Conservation (phyloP, 2,329 filamentous ascomycete species). For the Aureobasidium melanogenum region DNA sequence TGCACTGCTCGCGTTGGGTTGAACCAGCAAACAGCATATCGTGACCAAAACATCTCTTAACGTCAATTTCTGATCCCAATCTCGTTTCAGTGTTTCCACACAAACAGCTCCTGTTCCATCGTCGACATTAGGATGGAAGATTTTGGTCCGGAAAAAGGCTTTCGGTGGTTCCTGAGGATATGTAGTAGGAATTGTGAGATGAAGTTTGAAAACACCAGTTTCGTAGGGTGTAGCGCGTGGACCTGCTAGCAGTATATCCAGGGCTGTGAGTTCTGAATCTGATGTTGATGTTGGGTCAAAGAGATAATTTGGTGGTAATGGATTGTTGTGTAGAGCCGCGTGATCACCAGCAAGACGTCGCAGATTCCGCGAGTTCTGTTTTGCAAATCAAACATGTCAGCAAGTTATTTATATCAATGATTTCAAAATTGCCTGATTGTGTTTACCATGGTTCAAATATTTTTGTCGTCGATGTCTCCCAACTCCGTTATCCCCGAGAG, state of each 20-base stretch:
- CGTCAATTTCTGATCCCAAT: constrained; percentile 51
- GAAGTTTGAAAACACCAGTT: constrained; percentile 49
- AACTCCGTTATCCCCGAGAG: not conserved
- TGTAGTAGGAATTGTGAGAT: constrained; percentile 50
- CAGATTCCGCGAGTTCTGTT: constrained; percentile 40
- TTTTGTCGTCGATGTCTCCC: not conserved
- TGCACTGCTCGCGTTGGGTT: constrained; percentile 56
- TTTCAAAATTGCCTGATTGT: not conserved
- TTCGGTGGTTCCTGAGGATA: constrained; percentile 47
- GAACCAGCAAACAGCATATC: constrained; percentile 54
- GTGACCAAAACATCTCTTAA: constrained; percentile 51
- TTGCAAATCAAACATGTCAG: not conserved
- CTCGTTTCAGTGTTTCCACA: constrained; percentile 55
- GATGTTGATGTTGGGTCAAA: constrained; percentile 35
- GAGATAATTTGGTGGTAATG: constrained; percentile 54
- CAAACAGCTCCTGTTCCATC: constrained; percentile 54
- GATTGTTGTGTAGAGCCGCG: constrained; percentile 44
- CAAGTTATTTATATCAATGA: not conserved
- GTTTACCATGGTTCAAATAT: not conserved
- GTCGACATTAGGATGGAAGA: constrained; percentile 59
- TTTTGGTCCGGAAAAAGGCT: constrained; percentile 50
- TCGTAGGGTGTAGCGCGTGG: constrained; percentile 53
- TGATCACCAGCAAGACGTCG: constrained; percentile 54
- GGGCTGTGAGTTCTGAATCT: constrained; percentile 47
- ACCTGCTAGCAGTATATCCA: constrained; percentile 50